Percentiles rank a stretch among this genome's conserved stretches.
phyloP scores from a whole-genome alignment of 352 stramenopile species.

The Pythium chondricola region DNA sequence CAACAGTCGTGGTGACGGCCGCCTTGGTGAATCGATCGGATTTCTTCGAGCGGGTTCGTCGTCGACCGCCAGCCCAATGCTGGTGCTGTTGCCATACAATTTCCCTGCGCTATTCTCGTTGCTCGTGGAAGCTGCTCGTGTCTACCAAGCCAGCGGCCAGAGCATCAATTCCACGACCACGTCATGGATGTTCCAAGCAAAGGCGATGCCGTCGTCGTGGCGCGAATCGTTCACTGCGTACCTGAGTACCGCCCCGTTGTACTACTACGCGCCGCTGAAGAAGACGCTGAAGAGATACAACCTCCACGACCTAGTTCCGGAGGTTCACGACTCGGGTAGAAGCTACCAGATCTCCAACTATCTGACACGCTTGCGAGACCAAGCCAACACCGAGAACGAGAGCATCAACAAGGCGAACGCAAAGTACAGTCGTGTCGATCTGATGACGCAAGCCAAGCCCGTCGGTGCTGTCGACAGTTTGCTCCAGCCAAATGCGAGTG shows the following conservation, averaged over 20 bases:
- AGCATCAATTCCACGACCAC: conserved; percentile 57
- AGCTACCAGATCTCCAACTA: conserved; percentile 82
- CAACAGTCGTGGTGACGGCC: conserved; percentile 73
- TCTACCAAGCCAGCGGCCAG: conserved; percentile 76
- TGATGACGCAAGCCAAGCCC: background rate
- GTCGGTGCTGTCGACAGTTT: conserved; percentile 8
- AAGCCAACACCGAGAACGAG: conserved; percentile 68
- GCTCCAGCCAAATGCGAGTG: conserved; percentile 22
- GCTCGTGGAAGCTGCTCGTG: conserved; percentile 72
- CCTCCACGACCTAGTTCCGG: conserved; percentile 80
- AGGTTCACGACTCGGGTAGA: conserved; percentile 71
- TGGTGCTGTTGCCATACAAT: too few species aligned
- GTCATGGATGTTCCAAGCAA: conserved; percentile 83
- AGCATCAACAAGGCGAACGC: conserved; percentile 77
- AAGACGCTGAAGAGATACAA: conserved; percentile 86
- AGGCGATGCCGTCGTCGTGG: conserved; percentile 84
- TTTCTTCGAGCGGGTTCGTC: conserved; percentile 52
- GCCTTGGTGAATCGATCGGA: conserved; percentile 66
- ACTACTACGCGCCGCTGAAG: conserved; percentile 79
- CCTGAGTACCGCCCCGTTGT: conserved; percentile 60
- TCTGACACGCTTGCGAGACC: conserved; percentile 65
- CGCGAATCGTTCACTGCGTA: conserved; percentile 79
- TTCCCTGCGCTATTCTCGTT: conserved; percentile 69
- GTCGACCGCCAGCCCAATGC: conserved; percentile 4
- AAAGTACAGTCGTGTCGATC: conserved; percentile 21